Conservation (phyloP, 192 early-diverging fungal genomes). For the Coemansia biformis region DNA sequence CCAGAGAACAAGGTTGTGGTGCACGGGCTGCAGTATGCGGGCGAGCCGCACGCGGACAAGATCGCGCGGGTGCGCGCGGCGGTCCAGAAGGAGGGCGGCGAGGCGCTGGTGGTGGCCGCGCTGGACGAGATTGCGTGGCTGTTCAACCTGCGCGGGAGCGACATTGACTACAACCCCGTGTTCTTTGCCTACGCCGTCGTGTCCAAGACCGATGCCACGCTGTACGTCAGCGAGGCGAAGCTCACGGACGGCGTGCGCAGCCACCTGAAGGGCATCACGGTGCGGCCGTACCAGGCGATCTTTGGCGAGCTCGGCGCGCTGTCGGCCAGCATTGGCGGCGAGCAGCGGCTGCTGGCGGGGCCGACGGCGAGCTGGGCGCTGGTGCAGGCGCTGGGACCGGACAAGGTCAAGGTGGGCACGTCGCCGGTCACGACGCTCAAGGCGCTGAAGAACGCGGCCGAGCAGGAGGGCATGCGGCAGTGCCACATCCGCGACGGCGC, state of each 20-base stretch:
- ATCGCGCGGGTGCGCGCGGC: slow-evolving; percentile 62
- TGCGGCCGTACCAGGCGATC: slow-evolving; percentile 71
- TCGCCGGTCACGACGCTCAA: slow-evolving; percentile 79
- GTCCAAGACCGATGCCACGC: slow-evolving; percentile 58
- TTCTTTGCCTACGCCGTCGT: slow-evolving; percentile 90
- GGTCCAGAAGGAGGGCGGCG: slow-evolving; percentile 58
- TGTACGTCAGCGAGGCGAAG: slow-evolving; percentile 77
- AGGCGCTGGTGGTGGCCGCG: slow-evolving; percentile 78
- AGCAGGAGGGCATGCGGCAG: slow-evolving; percentile 88
- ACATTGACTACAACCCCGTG: slow-evolving; percentile 94
- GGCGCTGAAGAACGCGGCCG: slow-evolving; percentile 87
- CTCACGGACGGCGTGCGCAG: slow-evolving; percentile 55
- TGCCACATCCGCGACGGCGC: slow-evolving; percentile 87
- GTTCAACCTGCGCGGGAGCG: slow-evolving; percentile 93
- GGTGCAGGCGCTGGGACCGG: slow-evolving; percentile 63
- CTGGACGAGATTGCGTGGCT: slow-evolving; percentile 98
- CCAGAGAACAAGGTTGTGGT: slow-evolving; percentile 64
- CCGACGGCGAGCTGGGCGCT: slow-evolving; percentile 68
- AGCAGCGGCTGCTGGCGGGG: slow-evolving; percentile 56
- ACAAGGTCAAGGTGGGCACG: slow-evolving; percentile 50
- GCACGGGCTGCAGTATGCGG: slow-evolving; percentile 67
- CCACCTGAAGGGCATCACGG: slow-evolving; percentile 60
- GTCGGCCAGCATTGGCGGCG: slow-evolving; percentile 7
- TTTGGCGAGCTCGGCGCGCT: slow-evolving; percentile 65
- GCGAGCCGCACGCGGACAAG: slow-evolving; percentile 60